Base-by-base conservation (phyloP, 2,329 filamentous ascomycete genomes). In the Seiridium unicorne region DNA sequence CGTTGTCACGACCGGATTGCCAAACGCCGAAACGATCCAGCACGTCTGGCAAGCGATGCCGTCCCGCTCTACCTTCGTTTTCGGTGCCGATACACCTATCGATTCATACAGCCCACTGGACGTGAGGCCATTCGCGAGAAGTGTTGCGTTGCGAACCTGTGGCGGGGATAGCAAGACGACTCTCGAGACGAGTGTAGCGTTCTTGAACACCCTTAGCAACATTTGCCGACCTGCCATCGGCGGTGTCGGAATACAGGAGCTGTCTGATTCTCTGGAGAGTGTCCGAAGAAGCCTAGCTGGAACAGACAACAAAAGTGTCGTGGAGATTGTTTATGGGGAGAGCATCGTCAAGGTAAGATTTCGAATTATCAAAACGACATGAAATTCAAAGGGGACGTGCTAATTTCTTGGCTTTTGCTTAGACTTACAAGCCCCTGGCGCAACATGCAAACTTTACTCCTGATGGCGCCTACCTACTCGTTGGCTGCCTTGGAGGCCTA, bases 401-500 rank as follows among this genome's bases (percentile, higher is more conserved):
- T 26, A 26, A 26, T 26, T 26, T 26, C 18, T 26, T 26, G 18
- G 18, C 18, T 26, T 26, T 26, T 26, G 18, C 2, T 26, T 26
- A 26, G 18, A 26, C 31, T 18, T 4, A 13, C 47, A 44, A 53
- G 36, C 26, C 35, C 5, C 38, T 47, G n/a, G 11, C 5, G 10
- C 42, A 44, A 44, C 42, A 10, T n/a, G 42, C 42, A 44, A n/a
- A 44, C 1, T 55, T 63, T 61, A 5, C 60, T 60, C 42, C 40
- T 35, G 44, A 55, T 4, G 44, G 11, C 3, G 36, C 55, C 13
- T 61, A 61, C 36, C 36, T 59, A 3, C 49, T 61, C 3, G 57
- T 59, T 13, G 60, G 60, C 0, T 65, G 64, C 13, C 62, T 70
- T 1, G 73, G 74, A 4, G 73, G 73, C 1, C 61, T 77, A 0